A percentile compares a stretch with the other conserved stretches of the same genome.
phyloP scores from a whole-genome alignment of 116 monocot genomes.

The Posidonia oceanica region DNA sequence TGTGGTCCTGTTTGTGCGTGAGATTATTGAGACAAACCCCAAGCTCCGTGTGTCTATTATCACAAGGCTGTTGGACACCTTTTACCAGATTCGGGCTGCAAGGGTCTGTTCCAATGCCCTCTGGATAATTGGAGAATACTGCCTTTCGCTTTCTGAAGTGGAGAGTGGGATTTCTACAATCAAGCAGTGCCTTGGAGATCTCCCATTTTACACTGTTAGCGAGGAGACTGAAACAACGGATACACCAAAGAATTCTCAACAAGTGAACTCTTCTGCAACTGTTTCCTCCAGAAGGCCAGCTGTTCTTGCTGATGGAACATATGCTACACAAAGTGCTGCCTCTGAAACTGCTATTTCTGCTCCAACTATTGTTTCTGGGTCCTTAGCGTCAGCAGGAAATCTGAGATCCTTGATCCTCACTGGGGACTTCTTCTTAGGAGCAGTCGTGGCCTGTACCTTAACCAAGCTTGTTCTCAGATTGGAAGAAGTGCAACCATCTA shows the following conservation, averaged over 20 bases:
- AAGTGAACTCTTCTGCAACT: constrained; percentile 35
- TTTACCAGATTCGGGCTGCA: constrained; percentile 79
- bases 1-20: constrained; percentile 78
- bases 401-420: constrained; percentile 64
- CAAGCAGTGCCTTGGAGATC: constrained; percentile 87
- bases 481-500: constrained; percentile 67
- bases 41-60: constrained; percentile 89
- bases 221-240: constrained; percentile 37
- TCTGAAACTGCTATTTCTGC: constrained; percentile 48
- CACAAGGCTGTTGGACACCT: constrained; percentile 65
- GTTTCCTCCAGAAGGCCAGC: constrained; percentile 69
- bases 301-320: constrained; percentile 74
- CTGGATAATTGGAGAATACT: constrained; percentile 93
- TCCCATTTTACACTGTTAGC: constrained; percentile 64
- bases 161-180: constrained; percentile 71
- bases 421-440: constrained; percentile 78
- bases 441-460: constrained; percentile 52
- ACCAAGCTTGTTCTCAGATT: constrained; percentile 64
- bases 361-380: constrained; percentile 40
- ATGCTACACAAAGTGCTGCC: constrained; percentile 84
- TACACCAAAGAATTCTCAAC: constrained; percentile 25
- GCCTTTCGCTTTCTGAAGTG: constrained; percentile 79
- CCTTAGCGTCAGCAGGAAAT: constrained; percentile 36
- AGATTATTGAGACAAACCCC: constrained; percentile 84
- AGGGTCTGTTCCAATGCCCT: constrained; percentile 78